A percentile compares a stretch with the other conserved stretches of the same genome.
These are phyloP conservation scores for Ophiocordyceps camponoti-saundersi DNA, from an alignment of 2,329 filamentous ascomycete species.

Conservation along the genomic window DNA sequence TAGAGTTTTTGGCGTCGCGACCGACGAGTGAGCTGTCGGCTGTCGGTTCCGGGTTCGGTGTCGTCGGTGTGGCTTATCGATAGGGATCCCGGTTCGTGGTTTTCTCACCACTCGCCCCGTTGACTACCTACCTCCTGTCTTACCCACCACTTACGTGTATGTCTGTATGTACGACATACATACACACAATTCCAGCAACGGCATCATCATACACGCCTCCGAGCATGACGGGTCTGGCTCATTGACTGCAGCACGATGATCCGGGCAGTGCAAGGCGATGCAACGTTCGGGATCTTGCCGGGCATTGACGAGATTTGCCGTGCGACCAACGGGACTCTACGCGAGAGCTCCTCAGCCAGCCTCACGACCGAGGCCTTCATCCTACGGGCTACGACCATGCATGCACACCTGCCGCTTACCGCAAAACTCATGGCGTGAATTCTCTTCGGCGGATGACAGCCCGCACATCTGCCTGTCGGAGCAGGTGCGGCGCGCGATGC, in stretches of 20 bases:
- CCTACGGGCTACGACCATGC: not conserved
- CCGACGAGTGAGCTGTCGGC: not conserved
- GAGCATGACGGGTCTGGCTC: not conserved
- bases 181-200: no score
- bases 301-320: not conserved
- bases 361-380: not conserved
- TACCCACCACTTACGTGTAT: no score
- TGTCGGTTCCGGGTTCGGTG: not conserved
- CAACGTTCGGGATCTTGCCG: slow-evolving; percentile 1
- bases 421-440: slow-evolving; percentile 2
- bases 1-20: not conserved
- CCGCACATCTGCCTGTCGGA: slow-evolving; percentile 20
- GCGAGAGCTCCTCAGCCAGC: slow-evolving; percentile 1
- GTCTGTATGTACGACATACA: no score
- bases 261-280: slow-evolving; percentile 5
- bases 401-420: not conserved
- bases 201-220: no score
- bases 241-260: slow-evolving; percentile 2
- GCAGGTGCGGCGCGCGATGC: slow-evolving; percentile 34
- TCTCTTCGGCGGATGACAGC: slow-evolving; percentile 5
- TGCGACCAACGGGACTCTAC: not conserved
- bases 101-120: no score
- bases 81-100: no score
- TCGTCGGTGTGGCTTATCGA: no score
- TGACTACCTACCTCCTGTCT: no score